Evolutionary conservation across 148 eudicot species (phyloP).

Genomic region (Camellia lanceoleosa): DNA sequence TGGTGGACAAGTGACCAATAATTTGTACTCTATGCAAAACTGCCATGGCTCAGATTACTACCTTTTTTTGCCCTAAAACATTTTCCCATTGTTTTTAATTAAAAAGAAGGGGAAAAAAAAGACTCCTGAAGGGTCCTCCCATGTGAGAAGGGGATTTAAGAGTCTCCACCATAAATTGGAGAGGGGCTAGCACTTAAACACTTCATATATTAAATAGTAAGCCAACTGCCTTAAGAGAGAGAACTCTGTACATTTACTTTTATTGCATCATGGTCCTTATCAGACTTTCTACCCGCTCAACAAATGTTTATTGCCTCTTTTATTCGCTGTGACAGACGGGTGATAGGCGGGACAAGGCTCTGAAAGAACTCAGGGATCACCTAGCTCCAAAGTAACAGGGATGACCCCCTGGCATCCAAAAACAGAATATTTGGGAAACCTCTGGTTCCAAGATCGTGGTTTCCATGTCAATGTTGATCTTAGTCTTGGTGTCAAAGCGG

Average conservation of each 20-base stretch:
- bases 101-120: background rate
- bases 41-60: background rate
- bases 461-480: constrained; percentile 81
- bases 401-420: constrained; percentile 22
- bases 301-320: background rate
- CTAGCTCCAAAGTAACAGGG: constrained; percentile 49
- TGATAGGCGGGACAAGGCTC: constrained; percentile 74
- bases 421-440: constrained; percentile 74
- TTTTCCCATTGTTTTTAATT: background rate
- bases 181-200: background rate
- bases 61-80: background rate
- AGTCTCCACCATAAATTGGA: background rate
- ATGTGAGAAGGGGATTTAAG: background rate
- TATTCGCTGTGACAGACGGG: constrained; percentile 48
- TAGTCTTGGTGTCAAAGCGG: constrained; percentile 80
- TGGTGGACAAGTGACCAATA: background rate
- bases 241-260: background rate
- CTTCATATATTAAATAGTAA: background rate
- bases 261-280: background rate
- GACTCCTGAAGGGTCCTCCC: background rate
- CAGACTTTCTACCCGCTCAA: background rate
- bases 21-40: background rate
- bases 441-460: constrained; percentile 63
- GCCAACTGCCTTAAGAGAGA: background rate
- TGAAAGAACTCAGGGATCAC: constrained; percentile 80